Percentiles rank a stretch among this genome's conserved stretches.
phyloP scores from a whole-genome alignment of 106 monocot genomes.

The Dendrobium catenatum region DNA sequence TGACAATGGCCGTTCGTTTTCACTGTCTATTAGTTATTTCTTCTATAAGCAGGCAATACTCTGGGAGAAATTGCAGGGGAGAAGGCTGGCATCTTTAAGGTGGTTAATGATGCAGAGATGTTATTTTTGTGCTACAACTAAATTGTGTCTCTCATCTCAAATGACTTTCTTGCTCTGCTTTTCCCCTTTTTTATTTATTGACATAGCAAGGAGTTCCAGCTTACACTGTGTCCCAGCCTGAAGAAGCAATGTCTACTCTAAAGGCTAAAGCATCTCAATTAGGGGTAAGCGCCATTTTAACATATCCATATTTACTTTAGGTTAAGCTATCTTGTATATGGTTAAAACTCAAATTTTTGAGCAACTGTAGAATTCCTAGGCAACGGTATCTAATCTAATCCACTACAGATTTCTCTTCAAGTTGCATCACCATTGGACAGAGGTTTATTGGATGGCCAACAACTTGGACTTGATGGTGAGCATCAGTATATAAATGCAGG shows the following conservation, averaged over 20 bases:
- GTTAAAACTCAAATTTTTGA: not conserved
- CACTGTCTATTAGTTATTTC: not conserved
- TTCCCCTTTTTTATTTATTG: not conserved
- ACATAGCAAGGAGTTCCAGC: slow-evolving; percentile 72
- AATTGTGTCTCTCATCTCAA: not conserved
- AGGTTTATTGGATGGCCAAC: slow-evolving; percentile 35
- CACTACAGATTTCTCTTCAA: slow-evolving; percentile 55
- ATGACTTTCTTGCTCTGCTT: not conserved
- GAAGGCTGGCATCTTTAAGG: slow-evolving; percentile 99
- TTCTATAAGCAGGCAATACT: slow-evolving; percentile 61
- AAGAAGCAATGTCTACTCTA: slow-evolving; percentile 83
- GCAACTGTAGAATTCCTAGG: not conserved
- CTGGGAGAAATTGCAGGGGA: slow-evolving; percentile 86
- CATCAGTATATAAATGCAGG: slow-evolving; percentile 88
- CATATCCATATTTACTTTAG: not conserved
- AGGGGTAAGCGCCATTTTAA: slow-evolving; percentile 41
- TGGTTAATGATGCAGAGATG: slow-evolving; percentile 10
- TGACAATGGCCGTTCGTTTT: not conserved
- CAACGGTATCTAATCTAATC: not conserved
- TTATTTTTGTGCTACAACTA: not conserved
- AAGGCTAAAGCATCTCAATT: slow-evolving; percentile 61
- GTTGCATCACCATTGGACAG: slow-evolving; percentile 53
- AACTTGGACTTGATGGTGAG: slow-evolving; percentile 84
- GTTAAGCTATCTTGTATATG: not conserved
- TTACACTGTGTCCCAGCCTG: slow-evolving; percentile 83